Base-by-base conservation (phyloP, 2,329 filamentous ascomycete species). In the Exophiala phaeomuriformis region DNA sequence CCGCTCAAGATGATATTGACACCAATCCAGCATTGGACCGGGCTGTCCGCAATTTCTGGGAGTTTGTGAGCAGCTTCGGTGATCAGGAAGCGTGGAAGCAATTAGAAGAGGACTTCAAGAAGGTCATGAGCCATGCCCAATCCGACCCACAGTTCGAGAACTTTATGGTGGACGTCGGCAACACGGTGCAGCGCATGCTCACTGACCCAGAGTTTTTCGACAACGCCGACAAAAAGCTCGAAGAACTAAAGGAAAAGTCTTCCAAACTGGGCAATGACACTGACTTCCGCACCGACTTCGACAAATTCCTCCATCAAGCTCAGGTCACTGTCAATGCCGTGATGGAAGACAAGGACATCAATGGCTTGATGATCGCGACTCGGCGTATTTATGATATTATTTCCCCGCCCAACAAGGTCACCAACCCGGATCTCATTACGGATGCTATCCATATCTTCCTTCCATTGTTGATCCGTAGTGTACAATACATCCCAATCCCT, bases 401-500 rank as follows among this genome's bases (percentile, higher is more conserved):
- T 0, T 90, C 83, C 1, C 85, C 85, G 0, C 69, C 75, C 0
- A 78, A 85, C 54, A 70, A 78, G 2, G 77, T 81, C 49, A 76
- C 81, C 19, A 91, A 90, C 65, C 73, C 76, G 0, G 85, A 89
- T 30, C 75, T 97, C 1, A 71, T 93, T 3, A 77, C 82, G 2
- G 91, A 97, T 66, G 74, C 82, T 2, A 77, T 89, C 61, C 85
- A 91, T 55, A 82, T 91, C 8, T 90, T 96, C 66, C 75, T 93
- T 3, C 91, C 91, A 0, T 72, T 89, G 8, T 65, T 90, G 3
- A 79, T 96, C 53, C 78, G 88, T 60, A 81, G 82, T 2, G 77
- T 97, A 32, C 90, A 96, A 67, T 90, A 89, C 69, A 74, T 97
- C 3, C 91, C 91, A 0, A 93, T 97, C 49, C 90, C 90, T 0